These are phyloP conservation scores for Aspergillus sp. DNA, from an alignment of 2,329 filamentous ascomycete genomes.

Conservation along the genomic window DNA sequence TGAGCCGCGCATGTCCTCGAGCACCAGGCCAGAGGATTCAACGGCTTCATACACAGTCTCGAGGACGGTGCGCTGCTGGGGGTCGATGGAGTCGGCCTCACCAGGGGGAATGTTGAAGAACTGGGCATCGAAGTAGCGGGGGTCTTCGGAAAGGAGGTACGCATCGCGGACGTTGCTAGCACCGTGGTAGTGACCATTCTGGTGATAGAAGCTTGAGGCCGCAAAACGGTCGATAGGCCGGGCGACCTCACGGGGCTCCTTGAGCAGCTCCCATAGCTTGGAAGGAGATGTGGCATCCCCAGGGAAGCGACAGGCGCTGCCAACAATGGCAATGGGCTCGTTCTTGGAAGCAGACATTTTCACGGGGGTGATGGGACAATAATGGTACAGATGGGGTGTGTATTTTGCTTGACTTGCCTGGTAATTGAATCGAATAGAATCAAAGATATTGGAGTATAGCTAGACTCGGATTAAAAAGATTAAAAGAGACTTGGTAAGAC, in stretches of 20 bases:
- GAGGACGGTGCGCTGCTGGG: slow-evolving; percentile 27
- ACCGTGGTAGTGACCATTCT: neutral
- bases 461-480: too few relatives aligned
- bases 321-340: slow-evolving; percentile 1
- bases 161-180: neutral
- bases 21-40: slow-evolving; percentile 20
- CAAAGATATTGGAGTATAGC: too few relatives aligned
- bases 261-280: neutral
- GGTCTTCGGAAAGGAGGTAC: neutral
- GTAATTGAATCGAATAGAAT: too few relatives aligned
- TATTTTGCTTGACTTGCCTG: too few relatives aligned
- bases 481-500: too few relatives aligned
- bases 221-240: neutral
- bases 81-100: slow-evolving; percentile 38
- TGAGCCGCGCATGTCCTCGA: slow-evolving; percentile 23
- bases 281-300: neutral
- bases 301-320: neutral
- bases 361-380: too few relatives aligned
- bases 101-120: slow-evolving; percentile 27
- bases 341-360: neutral
- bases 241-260: neutral
- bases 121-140: slow-evolving; percentile 21
- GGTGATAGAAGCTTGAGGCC: neutral
- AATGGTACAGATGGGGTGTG: too few relatives aligned
- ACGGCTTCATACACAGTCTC: slow-evolving; percentile 47